Evolutionary conservation across 2,329 filamentous ascomycete genomes (phyloP), one percentile per base, ranked within the genome.

Genomic region (Ophiostoma sp.): DNA sequence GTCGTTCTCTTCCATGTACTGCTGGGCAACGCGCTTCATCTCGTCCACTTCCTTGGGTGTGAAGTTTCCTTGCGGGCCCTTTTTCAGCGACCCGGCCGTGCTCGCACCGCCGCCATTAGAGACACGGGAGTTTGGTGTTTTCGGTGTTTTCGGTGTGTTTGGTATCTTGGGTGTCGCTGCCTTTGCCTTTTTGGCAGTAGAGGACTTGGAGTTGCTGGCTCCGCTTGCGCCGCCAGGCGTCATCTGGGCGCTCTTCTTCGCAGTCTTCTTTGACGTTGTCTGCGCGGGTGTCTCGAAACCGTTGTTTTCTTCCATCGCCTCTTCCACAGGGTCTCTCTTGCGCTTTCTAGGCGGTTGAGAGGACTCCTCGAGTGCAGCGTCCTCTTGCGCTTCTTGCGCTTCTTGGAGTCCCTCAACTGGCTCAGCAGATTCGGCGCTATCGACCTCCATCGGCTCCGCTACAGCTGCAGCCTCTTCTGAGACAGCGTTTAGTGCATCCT

Each of bases 1-100:
- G 36, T 77, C 74, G 67, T 82, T 73, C 9, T 81, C 77, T 0
- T 78, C 75, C 60, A 81, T 76, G 74, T 81, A 86, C 0, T 72
- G 72, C 65, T 83, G 78, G 0, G 86, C 77, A 1, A 78, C 78
- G 52, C 74, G 74, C 0, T 75, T 75, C 41, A 85, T 78, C 64
- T 76, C 76, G 1, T 74, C 74, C 9, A 82, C 74, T 70, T 85
- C 83, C 3, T 76, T 76, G 0, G 78, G 77, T 7, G 74, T 79
- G 68, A 84, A 85, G 8, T 78, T 74, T 8, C 82, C 68, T 47
- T 69, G 67, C 3, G 69, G 69, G n/a, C 69, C 68, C 49, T 66
- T 70, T 41, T 65, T 68, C 5, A 27, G 16, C 42, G 62, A 62
- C 40, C 67, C 63, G 41, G 60, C 60, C 60, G 60, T 63, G 60